Percentiles rank a stretch among this genome's conserved stretches.
Conservation (phyloP, 108 stramenopile species). For the Skeletonema grethae region DNA sequence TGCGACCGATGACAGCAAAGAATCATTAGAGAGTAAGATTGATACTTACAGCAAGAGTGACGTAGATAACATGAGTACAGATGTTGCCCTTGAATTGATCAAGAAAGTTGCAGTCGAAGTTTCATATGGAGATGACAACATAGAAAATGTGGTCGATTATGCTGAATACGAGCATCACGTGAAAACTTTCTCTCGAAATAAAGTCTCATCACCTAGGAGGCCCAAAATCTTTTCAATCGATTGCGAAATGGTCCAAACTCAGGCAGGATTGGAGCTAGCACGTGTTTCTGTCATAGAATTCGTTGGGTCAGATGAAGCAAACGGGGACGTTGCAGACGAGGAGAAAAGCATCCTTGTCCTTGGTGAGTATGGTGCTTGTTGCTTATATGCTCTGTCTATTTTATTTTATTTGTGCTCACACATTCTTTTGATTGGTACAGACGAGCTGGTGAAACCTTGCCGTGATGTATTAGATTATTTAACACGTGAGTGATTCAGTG, state of each 20-base stretch:
- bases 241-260: constrained; percentile 93
- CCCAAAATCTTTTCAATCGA: constrained; percentile 82
- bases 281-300: constrained; percentile 80
- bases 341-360: constrained; percentile 14
- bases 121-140: constrained; percentile 20
- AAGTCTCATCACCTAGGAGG: not conserved
- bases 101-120: constrained; percentile 35
- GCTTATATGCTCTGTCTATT: not conserved
- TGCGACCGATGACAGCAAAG: not conserved
- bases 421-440: constrained; percentile 28
- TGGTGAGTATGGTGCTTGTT: constrained; percentile 4
- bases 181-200: constrained; percentile 26
- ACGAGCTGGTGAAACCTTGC: constrained; percentile 81
- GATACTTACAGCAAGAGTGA: not conserved
- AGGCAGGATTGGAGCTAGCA: constrained; percentile 73
- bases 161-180: constrained; percentile 35
- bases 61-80: not conserved
- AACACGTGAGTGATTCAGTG: constrained; percentile 33
- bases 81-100: constrained; percentile 31
- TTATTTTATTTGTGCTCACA: no score
- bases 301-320: not conserved
- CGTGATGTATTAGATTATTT: constrained; percentile 73
- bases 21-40: constrained; percentile 18
- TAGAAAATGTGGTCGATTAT: constrained; percentile 17
- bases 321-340: constrained; percentile 11